Base-by-base conservation (phyloP, 192 early-diverging fungal genomes). In the Spizellomyces sp. region DNA sequence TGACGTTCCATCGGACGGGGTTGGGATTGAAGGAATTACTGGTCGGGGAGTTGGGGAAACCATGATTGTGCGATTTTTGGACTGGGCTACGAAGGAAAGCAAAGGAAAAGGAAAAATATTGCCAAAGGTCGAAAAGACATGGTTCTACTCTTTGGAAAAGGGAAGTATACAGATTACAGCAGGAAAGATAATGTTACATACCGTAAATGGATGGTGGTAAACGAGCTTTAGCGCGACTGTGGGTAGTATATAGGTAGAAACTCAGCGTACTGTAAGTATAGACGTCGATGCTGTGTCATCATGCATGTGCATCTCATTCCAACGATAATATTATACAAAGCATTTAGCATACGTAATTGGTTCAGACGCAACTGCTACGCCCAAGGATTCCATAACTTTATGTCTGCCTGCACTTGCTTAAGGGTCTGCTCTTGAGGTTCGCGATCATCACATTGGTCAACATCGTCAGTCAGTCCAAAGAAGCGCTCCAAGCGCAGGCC, bases 181-280 rank as follows among this genome's bases (percentile, higher is more conserved):
- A 8, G 69, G 72, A 21, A 72, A 68, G 65, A 75, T 77, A 19
- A 15, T 77, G 42, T 44, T 73, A 19, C 76, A 73, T 44, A 67
- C 64, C 22, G 17, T 69, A 8, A 17, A 42, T n/a, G 76, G 76
- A 15, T 58, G 60, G 66, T 77, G 72, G 73, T 77, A 71, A 54
- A 36, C 27, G 27, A 36, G 27, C 27, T 36, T n/a, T 36, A 36
- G 0, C 27, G 3, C 0, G 27, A 2, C 3, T 36, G 27, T 36
- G 27, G 27, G 27, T 36, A 36, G 27, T 36, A 36, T 36, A 3
- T 36, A 36, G 27, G 27, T 36, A 3, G 27, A 36, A 36, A 36
- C 27, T 36, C 3, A 36, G 27, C 27, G 27, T 36, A 36, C 27
- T 36, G 27, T 36, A 36, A 36, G 1, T 36, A 36, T 36, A 36